phyloP scores from a whole-genome alignment of 2,329 filamentous ascomycete species.

The Ophiostoma himal-ulmi region DNA sequence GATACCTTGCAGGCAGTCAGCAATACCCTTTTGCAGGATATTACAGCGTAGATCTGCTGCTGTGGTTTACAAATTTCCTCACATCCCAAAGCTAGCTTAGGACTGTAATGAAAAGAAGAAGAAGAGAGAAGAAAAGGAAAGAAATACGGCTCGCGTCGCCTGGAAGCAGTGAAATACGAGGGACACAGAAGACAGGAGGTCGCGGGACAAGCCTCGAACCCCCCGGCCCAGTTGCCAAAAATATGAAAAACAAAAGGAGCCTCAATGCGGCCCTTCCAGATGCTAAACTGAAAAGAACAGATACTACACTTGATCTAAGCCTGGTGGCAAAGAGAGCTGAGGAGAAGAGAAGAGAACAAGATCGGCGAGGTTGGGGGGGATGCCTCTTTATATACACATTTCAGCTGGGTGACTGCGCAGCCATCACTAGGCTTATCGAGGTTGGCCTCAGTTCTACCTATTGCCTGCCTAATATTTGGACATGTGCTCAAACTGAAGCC shows the following conservation, averaged over 20 bases:
- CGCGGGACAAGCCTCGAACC: slow-evolving; percentile 49
- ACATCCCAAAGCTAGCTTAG: neutral
- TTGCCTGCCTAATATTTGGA: neutral
- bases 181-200: slow-evolving; percentile 59
- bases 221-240: neutral
- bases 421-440: too few relatives aligned
- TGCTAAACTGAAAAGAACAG: slow-evolving; percentile 90
- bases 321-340: slow-evolving; percentile 54
- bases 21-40: slow-evolving; percentile 18
- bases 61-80: neutral
- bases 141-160: slow-evolving; percentile 54
- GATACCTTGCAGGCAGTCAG: slow-evolving; percentile 18
- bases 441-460: neutral
- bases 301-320: slow-evolving; percentile 94
- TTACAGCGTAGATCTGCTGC: neutral
- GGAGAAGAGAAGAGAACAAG: slow-evolving; percentile 35
- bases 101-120: neutral
- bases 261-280: neutral
- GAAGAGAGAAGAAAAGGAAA: neutral
- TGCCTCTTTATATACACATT: neutral
- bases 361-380: neutral
- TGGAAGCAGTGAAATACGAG: slow-evolving; percentile 67
- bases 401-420: neutral
- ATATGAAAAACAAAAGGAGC: neutral
- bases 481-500: neutral